Evolutionary conservation across 768 basidiomycete genomes (phyloP), one percentile per base, ranked within the genome.

Genomic region (Sistotremastrum niveocremeum): DNA sequence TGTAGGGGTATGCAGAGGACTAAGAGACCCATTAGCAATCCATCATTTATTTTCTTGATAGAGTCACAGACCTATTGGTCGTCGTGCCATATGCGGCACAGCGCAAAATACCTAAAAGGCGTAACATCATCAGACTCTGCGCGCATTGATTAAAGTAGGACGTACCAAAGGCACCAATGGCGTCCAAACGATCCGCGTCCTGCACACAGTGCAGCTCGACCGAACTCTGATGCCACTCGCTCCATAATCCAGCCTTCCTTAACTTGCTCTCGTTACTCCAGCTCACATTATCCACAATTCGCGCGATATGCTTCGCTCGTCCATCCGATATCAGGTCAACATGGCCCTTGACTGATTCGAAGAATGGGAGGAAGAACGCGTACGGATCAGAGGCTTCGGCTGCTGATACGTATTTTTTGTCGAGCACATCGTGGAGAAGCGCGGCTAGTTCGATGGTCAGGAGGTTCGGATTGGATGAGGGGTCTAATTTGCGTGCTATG

Each of bases 371-470:
- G 59, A 86, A 81, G 56, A 74, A 84, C 46, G 65, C 61, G 60
- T 76, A 76, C 5, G 81, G 74, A 57, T 84, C 76, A 11, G 72
- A 66, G 8, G 75, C 72, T 53, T 74, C 61, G 46, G 67, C 68
- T 8, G 68, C 60, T 2, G 77, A 65, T 11, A 80, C 78, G 56
- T 89, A 87, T 67, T 89, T 88, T 65, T 83, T 85, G 71, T 88
- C 85, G 34, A 86, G 66, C 37, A 90, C 71, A 60, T 94, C 89
- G 56, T 93, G 90, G 39, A 93, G 73, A 36, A 94, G 72, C n/a
- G 90, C 83, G 32, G 84, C 81, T 41, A 93, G 66, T 60, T 93
- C 89, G 28, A 93, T 73, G 4, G 77, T 72, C 20, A 91, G 64
- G 2, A 90, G 61, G 64, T 93, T 85, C 2, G 79, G 77, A 37